Base-by-base conservation (phyloP, 371 early-diverging fungal genomes). In the Mucor indicus region DNA sequence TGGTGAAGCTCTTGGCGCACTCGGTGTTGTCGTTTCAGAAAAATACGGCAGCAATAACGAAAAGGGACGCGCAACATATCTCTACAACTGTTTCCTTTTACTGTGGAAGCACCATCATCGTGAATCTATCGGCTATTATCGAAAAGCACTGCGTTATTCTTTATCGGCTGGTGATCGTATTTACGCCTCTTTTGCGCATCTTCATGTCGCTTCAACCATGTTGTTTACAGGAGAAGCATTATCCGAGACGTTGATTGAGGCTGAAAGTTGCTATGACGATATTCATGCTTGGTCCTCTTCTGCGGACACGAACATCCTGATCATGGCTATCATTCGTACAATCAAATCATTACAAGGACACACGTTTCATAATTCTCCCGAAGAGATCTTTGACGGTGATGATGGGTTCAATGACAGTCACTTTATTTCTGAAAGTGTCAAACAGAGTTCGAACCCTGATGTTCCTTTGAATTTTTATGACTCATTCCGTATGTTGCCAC, bases 101-200 rank as follows among this genome's bases (percentile, higher is more conserved):
- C 27, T 49, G 32, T 74, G 75, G 75, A 68, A 67, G 22, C 38
- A 61, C 32, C 71, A 70, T 27, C 31, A 57, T 2, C 42, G 42
- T 15, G 71, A 74, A 2, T 29, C 55, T 6, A 29, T 63, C 0
- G 48, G 58, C 11, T 43, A 41, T 16, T 56, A 40, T 22, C 38
- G 50, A 5, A 29, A 55, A 1, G 50, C 44, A n/a, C 24, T 58
- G 15, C 37, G 49, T 0, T 48, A 53, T 0, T 57, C 53, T 4
- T n/a, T 61, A 15, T 51, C 68, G 1, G 63, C 66, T 1, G 75
- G 75, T 16, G 75, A 74, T 33, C 63, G 69, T 27, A 74, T 74
- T 22, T 74, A 70, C 44, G 50, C 55, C 2, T 64, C 70, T 0
- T 74, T 65, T 22, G 27, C 60, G 0, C 65, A 61, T 12, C 9